phyloP scores from a whole-genome alignment of 176 grass and related monocot species.

The Raddia guianensis region DNA sequence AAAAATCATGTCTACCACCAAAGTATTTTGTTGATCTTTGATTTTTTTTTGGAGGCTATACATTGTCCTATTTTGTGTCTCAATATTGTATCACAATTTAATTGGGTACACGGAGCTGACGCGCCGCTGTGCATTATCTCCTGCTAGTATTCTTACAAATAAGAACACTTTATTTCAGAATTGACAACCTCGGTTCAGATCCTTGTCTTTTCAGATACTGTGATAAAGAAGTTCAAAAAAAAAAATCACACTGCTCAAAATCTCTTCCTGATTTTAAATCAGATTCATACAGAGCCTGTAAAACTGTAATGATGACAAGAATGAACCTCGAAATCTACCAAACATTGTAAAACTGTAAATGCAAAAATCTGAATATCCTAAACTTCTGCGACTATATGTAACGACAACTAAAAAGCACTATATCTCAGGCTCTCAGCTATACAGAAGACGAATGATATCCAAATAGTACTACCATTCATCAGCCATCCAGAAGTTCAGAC shows the following conservation, averaged over 20 bases:
- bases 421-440: background rate
- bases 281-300: background rate
- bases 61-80: no score
- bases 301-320: background rate
- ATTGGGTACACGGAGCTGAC: no score
- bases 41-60: no score
- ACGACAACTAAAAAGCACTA: background rate
- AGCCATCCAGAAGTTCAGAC: conserved; percentile 23
- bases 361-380: background rate
- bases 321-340: background rate
- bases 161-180: background rate
- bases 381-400: background rate
- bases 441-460: background rate
- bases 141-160: background rate
- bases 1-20: no score
- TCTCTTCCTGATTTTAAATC: background rate
- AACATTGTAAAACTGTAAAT: background rate
- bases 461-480: conserved; percentile 16
- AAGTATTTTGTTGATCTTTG: no score
- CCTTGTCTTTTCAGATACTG: background rate
- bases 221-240: background rate
- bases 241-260: background rate
- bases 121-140: no score
- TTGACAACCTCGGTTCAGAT: background rate
- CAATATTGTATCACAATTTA: no score